Evolutionary conservation across 495 filamentous ascomycete genomes (phyloP).

Genomic region (Lindgomyces ingoldianus): DNA sequence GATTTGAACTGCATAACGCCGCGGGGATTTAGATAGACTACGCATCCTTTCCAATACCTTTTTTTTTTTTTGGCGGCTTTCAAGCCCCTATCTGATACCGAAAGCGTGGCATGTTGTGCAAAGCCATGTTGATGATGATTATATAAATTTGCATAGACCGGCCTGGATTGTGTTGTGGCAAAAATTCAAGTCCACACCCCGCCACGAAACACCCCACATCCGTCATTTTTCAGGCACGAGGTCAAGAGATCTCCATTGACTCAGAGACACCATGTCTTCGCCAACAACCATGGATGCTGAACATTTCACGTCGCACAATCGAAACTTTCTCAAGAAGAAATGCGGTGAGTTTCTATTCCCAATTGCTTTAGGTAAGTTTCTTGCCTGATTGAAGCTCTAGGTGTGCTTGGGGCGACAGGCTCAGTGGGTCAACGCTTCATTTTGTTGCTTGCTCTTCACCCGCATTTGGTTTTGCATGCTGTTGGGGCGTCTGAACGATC

Average conservation of each 20-base stretch:
- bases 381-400: constrained; percentile 30
- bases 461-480: constrained; percentile 47
- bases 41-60: background rate
- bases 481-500: constrained; percentile 47
- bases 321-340: constrained; percentile 45
- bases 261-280: constrained; percentile 1
- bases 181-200: constrained; percentile 6
- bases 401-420: constrained; percentile 50
- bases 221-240: constrained; percentile 4
- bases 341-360: constrained; percentile 41
- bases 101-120: background rate
- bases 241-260: constrained; percentile 2
- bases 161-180: too few relatives aligned
- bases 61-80: background rate
- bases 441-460: constrained; percentile 48
- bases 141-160: too few relatives aligned
- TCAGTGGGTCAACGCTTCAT: constrained; percentile 51
- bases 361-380: background rate
- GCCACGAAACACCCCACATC: constrained; percentile 1
- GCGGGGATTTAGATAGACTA: constrained; percentile 12
- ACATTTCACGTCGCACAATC: constrained; percentile 42
- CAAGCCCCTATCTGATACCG: background rate
- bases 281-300: constrained; percentile 42
- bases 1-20: constrained; percentile 3
- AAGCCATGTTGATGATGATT: background rate